phyloP scores from a whole-genome alignment of 1,284 basidiomycete genomes.

The Sporisorium scitamineum region DNA sequence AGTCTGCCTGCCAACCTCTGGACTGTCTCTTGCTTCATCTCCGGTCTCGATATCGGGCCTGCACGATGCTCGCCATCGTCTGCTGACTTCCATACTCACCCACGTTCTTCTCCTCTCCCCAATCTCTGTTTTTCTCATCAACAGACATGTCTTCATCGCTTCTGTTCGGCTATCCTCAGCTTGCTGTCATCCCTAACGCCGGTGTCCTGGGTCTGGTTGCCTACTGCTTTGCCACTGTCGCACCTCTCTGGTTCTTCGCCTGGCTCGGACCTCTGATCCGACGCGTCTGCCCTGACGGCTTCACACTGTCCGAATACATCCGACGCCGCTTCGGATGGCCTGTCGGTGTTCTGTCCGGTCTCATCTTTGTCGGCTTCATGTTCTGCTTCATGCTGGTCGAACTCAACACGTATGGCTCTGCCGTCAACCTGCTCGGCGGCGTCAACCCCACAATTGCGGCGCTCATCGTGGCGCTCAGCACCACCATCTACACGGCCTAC shows the following conservation, averaged over 20 bases:
- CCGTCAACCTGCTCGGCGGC: slow-evolving; percentile 57
- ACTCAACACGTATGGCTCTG: slow-evolving; percentile 68
- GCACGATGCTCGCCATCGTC: slow-evolving; percentile 18
- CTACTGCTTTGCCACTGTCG: slow-evolving; percentile 66
- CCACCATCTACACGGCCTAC: slow-evolving; percentile 68
- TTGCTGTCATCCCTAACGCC: slow-evolving; percentile 66
- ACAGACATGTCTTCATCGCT: slow-evolving; percentile 69
- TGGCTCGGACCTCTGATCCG: slow-evolving; percentile 68
- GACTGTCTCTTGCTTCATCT: background rate
- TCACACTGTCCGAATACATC: slow-evolving; percentile 68
- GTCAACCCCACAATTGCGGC: slow-evolving; percentile 65
- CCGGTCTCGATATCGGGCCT: slow-evolving; percentile 5
- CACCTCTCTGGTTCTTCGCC: slow-evolving; percentile 67
- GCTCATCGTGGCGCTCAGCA: slow-evolving; percentile 65
- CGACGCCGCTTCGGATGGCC: slow-evolving; percentile 67
- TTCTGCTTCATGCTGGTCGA: slow-evolving; percentile 69
- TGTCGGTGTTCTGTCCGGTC: slow-evolving; percentile 61
- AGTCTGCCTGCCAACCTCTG: background rate
- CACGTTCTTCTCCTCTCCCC: background rate
- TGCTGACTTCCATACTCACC: slow-evolving; percentile 30
- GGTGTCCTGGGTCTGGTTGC: slow-evolving; percentile 65
- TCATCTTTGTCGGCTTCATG: slow-evolving; percentile 69
- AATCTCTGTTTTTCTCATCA: background rate
- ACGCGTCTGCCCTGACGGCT: slow-evolving; percentile 65
- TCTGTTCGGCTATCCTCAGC: slow-evolving; percentile 68